Evolutionary conservation across 2,329 filamentous ascomycete species (phyloP), one percentile per base, ranked within the genome.

Genomic region (Colletotrichum viniferum): DNA sequence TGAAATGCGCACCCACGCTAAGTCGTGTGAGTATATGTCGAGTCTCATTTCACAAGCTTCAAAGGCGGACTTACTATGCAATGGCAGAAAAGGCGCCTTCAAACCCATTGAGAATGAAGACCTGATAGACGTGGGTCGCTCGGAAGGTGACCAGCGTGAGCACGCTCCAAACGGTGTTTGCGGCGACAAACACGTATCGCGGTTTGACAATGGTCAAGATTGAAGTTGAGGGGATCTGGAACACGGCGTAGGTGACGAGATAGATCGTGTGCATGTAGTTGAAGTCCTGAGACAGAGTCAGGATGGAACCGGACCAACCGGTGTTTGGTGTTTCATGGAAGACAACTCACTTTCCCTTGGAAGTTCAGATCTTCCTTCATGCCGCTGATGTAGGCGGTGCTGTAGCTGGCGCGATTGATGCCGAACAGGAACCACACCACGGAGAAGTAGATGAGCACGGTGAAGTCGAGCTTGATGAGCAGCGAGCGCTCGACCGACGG

Each of bases 351-450:
- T 62, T 84, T 85, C 16, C 84, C 84, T 52, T 82, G 69, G 63
- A 86, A 85, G 8, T 79, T 69, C 3, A 86, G 73, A 2, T 83
- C 84, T 36, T 84, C 83, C 48, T 82, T 81, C 84, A 86, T 86
- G 24, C 84, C 84, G 66, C 84, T 85, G 71, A 86, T 86, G 77
- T 86, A 86, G 5, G 85, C 85, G 1, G 84, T 85, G 36, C 79
- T 83, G 75, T 87, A 87, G 76, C 83, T 86, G 32, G 86, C 82
- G 13, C 86, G 81, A 7, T 86, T 87, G 64, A 87, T 82, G 32
- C 86, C 86, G 71, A 87, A 87, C 5, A 87, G 79, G 66, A 87
- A 87, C 86, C 86, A 87, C n/a, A 87, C 84, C 14, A 87, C 78
- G 0, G 85, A 86, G 76, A 87, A 87, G 74, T 88, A 87, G 1